Conservation (phyloP, 768 basidiomycete genomes). For the Termitomyces sp. region DNA sequence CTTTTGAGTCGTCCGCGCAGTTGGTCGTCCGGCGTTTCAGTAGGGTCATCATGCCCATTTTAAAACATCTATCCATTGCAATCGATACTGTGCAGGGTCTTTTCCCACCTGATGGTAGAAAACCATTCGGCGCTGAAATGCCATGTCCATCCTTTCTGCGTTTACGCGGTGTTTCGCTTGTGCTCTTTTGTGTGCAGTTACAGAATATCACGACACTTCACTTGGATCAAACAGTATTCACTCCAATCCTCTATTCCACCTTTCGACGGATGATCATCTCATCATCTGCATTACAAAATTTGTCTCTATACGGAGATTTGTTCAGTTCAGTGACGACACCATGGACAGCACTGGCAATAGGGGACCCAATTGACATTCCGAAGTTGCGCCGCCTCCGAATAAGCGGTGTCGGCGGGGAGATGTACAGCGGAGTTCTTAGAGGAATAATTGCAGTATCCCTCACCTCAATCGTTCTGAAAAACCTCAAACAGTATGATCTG, state of each 20-base stretch:
- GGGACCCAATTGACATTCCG: constrained; percentile 26
- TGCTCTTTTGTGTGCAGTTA: constrained; percentile 34
- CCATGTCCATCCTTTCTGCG: constrained; percentile 33
- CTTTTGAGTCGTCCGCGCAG: constrained; percentile 18
- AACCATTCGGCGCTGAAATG: constrained; percentile 22
- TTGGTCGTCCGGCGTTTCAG: constrained; percentile 26
- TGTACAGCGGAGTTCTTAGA: constrained; percentile 34
- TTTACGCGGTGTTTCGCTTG: constrained; percentile 38
- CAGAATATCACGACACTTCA: constrained; percentile 35
- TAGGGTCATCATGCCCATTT: constrained; percentile 22
- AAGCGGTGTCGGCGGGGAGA: constrained; percentile 29
- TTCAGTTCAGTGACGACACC: constrained; percentile 14
- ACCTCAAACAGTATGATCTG: constrained; percentile 36
- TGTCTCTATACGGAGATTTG: constrained; percentile 43
- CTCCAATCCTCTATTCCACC: constrained; percentile 29
- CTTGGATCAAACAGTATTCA: constrained; percentile 34
- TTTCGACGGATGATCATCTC: constrained; percentile 32
- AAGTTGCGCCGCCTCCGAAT: constrained; percentile 36
- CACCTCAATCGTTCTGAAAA: constrained; percentile 37
- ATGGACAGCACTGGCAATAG: constrained; percentile 20
- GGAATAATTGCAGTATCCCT: constrained; percentile 34
- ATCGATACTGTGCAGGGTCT: constrained; percentile 25
- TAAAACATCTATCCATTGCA: constrained; percentile 35
- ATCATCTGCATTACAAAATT: constrained; percentile 28
- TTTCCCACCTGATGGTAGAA: constrained; percentile 15